Percentiles rank a stretch among this genome's conserved stretches.
Evolutionary conservation across 2,329 filamentous ascomycete genomes (phyloP).

Genomic region (Apiospora arundinis): DNA sequence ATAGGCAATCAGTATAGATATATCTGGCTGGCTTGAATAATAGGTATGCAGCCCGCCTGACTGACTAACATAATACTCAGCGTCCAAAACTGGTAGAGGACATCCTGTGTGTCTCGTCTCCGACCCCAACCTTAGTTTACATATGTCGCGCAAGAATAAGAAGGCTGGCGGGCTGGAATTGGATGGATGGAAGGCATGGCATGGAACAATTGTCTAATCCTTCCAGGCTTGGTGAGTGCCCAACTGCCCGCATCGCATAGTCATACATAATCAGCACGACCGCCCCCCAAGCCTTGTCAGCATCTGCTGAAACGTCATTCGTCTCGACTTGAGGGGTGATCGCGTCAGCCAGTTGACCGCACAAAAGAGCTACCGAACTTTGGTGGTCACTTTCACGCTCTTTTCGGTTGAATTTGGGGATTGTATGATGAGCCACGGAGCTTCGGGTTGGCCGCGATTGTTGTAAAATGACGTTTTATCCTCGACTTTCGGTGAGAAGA

Average conservation of each 20-base stretch:
- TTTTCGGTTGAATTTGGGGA: background rate
- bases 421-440: background rate
- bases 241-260: background rate
- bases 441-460: background rate
- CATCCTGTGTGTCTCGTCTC: background rate
- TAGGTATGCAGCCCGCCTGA: too few species aligned
- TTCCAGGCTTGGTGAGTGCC: background rate
- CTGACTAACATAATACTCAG: too few species aligned
- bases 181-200: background rate
- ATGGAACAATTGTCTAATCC: slow-evolving; percentile 2
- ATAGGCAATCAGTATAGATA: background rate
- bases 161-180: background rate
- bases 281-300: background rate
- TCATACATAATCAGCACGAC: background rate
- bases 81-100: background rate
- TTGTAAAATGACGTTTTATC: background rate
- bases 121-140: background rate
- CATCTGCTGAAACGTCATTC: slow-evolving; percentile 4
- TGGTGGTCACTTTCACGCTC: background rate
- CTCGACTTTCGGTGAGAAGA: background rate
- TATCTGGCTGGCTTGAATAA: background rate
- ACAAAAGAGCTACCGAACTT: background rate
- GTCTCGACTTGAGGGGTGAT: slow-evolving; percentile 12
- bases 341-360: slow-evolving; percentile 6
- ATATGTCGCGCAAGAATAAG: background rate